Base-by-base conservation (phyloP, 139 green algal genomes). In the Chlorella sorokiniana region DNA sequence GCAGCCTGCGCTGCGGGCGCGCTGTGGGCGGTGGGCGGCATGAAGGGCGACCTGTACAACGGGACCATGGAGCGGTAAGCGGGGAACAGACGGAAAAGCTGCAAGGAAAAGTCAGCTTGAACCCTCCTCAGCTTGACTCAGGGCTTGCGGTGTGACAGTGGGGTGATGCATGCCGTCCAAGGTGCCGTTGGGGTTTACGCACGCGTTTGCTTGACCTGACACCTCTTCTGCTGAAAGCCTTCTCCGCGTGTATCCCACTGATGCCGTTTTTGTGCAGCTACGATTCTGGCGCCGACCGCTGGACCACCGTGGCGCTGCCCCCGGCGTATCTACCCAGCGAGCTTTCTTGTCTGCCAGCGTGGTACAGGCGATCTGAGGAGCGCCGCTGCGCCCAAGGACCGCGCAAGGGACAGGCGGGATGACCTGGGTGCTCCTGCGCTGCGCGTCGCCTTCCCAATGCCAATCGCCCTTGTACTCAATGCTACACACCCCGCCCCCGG, bases 261-360 rank as follows among this genome's bases (percentile, higher is more conserved):
- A 7, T 78, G 31, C 16, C 31, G 48, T 16, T 63, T n/a, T 25
- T 29, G 1, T 56, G 52, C 73, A 79, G 73, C 2, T 79, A 79
- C 10, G 54, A 68, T n/a, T 8, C 33, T 8, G 38, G 2, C 8
- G 9, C 40, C 27, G n/a, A 73, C 42, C 35, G 31, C 6, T 88
- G 85, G 85, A 37, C 70, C 20, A 69, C 37, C 4, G 40, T 86
- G 56, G 29, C 77, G 10, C 48, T 63, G 35, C 81, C 85, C 5
- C 23, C 40, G 10, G n/a, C 4, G 41, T 76, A 10, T 37, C 75
- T 11, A 64, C 65, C 20, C 72, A 79, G 37, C 76, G 85, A 54
- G 81, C 85, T 29, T 88, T 88, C 69, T 37, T 84, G 44, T 64
- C 81, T 8, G 69, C 76, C 37, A 79, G 69, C 63, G 85, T 88